phyloP scores from a whole-genome alignment of 192 early-diverging fungal species.

The Haplosporangium gracile region DNA sequence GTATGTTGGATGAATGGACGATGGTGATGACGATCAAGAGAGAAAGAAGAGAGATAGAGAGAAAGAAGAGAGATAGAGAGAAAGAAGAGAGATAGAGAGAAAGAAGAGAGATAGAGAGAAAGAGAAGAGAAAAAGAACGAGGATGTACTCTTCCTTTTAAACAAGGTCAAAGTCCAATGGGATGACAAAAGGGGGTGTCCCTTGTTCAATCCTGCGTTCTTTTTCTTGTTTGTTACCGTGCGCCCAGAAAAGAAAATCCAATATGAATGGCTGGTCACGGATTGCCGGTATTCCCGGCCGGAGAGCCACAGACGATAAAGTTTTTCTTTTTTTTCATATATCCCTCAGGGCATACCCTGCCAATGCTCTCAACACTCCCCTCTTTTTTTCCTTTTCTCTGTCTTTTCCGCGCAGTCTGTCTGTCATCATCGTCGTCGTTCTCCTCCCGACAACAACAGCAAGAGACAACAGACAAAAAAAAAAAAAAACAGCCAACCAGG shows the following conservation, averaged over 20 bases:
- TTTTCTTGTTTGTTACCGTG: too few species aligned
- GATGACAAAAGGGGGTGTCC: too few species aligned
- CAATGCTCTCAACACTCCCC: neutral
- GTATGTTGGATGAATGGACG: neutral
- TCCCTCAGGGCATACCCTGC: neutral
- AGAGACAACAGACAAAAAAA: neutral
- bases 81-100: constrained; percentile 1
- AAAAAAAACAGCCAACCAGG: constrained; percentile 4
- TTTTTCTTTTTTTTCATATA: constrained; percentile 15
- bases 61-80: neutral
- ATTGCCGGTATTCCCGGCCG: constrained; percentile 5
- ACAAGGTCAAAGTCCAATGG: too few species aligned
- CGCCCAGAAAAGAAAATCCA: neutral
- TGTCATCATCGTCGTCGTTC: neutral
- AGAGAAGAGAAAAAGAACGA: neutral
- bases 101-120: neutral
- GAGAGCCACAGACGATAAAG: neutral
- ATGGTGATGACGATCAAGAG: constrained; percentile 11
- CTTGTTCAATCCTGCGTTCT: too few species aligned
- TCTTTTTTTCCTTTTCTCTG: neutral
- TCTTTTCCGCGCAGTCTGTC: neutral
- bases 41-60: neutral
- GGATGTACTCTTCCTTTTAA: neutral
- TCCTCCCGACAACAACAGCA: too few species aligned
- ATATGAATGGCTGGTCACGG: neutral